Conservation (phyloP, 805 yeast species). For the Nakazawaea wickerhamii region DNA sequence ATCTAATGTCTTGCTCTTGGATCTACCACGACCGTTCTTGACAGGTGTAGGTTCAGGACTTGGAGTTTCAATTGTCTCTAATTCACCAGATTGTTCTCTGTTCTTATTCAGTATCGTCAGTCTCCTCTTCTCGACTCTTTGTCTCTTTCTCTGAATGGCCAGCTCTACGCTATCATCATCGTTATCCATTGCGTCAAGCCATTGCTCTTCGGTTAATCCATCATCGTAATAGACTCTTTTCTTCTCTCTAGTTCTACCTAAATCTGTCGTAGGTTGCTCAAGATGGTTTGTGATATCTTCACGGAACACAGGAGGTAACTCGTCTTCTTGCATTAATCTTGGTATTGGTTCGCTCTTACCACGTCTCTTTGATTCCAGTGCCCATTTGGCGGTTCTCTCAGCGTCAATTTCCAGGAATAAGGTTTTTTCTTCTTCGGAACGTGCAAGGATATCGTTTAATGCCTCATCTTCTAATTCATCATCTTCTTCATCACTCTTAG, state of each 20-base stretch:
- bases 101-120: conserved; percentile 24
- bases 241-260: conserved; percentile 61
- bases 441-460: conserved; percentile 64
- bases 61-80: conserved; percentile 20
- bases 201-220: conserved; percentile 69
- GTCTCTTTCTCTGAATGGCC: conserved; percentile 49
- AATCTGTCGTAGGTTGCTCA: conserved; percentile 35
- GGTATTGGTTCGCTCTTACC: conserved; percentile 26
- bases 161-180: conserved; percentile 61
- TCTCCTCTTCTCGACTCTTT: conserved; percentile 34
- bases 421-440: conserved; percentile 55
- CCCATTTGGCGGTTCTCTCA: conserved; percentile 39
- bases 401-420: conserved; percentile 56
- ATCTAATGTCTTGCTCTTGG: not conserved
- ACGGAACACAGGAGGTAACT: conserved; percentile 75
- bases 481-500: conserved; percentile 36
- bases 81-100: conserved; percentile 24
- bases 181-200: conserved; percentile 74
- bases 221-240: conserved; percentile 59
- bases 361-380: conserved; percentile 24
- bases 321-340: conserved; percentile 62
- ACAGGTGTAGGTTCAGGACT: conserved; percentile 14
- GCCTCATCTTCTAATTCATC: conserved; percentile 66
- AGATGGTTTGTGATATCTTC: conserved; percentile 47
- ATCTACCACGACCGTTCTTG: conserved; percentile 10